phyloP scores from a whole-genome alignment of 352 stramenopile genomes.

The Pythium periplocum region DNA sequence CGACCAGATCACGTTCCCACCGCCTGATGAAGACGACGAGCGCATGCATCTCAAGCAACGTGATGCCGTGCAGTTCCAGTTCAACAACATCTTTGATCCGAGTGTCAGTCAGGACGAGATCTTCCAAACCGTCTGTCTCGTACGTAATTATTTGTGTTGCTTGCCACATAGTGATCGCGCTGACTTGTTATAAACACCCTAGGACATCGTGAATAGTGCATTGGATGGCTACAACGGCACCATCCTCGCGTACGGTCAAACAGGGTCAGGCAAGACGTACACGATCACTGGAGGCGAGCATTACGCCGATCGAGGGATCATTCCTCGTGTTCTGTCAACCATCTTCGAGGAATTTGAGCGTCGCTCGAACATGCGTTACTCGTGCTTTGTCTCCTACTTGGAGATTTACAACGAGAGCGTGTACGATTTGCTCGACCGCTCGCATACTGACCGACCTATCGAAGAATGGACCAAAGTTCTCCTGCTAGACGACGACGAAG shows the following conservation, averaged over 20 bases:
- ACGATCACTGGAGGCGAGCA: slow-evolving; percentile 85
- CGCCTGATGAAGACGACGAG: slow-evolving; percentile 44
- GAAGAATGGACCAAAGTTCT: slow-evolving; percentile 79
- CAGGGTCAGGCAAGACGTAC: slow-evolving; percentile 70
- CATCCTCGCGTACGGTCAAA: slow-evolving; percentile 70
- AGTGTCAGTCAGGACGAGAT: slow-evolving; percentile 63
- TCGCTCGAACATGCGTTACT: slow-evolving; percentile 49
- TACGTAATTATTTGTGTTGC: too few species aligned
- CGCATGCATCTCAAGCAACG: slow-evolving; percentile 67
- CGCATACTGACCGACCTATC: slow-evolving; percentile 66
- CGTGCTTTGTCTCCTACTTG: slow-evolving; percentile 93
- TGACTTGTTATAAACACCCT: too few species aligned
- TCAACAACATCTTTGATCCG: slow-evolving; percentile 62
- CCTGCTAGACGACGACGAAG: slow-evolving; percentile 73
- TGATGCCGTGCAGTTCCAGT: slow-evolving; percentile 66
- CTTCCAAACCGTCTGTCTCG: slow-evolving; percentile 53
- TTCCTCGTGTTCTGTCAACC: slow-evolving; percentile 90
- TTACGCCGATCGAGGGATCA: slow-evolving; percentile 94
- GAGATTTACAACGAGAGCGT: slow-evolving; percentile 97
- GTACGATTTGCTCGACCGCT: slow-evolving; percentile 91
- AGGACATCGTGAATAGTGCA: slow-evolving; percentile 69
- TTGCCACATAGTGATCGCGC: too few species aligned
- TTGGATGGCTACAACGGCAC: slow-evolving; percentile 73
- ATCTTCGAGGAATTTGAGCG: slow-evolving; percentile 88
- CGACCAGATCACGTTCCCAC: slow-evolving; percentile 56